Conservation (phyloP, 495 filamentous ascomycete genomes). For the Platismatia glauca region DNA sequence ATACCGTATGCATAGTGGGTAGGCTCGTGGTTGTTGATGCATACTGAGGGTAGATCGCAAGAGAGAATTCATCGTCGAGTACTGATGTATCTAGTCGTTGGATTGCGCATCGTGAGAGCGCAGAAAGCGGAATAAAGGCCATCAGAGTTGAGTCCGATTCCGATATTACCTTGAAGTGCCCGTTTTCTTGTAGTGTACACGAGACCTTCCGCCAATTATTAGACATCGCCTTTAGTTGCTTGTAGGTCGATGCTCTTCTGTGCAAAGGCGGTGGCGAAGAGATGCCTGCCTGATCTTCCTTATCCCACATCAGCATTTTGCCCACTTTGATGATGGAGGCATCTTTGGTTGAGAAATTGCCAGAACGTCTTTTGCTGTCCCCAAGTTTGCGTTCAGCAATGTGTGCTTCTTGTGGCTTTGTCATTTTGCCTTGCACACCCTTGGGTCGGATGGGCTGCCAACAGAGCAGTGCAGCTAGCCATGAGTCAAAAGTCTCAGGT, state of each 20-base stretch:
- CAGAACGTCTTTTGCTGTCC: conserved; percentile 52
- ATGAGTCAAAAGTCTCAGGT: conserved; percentile 71
- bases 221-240: conserved; percentile 46
- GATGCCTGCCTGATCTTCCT: conserved; percentile 37
- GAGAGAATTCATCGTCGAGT: conserved; percentile 85
- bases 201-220: conserved; percentile 77
- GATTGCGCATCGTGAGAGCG: conserved; percentile 79
- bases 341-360: conserved; percentile 56
- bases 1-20: conserved; percentile 62
- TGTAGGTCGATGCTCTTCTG: conserved; percentile 42
- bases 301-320: conserved; percentile 85
- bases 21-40: conserved; percentile 54
- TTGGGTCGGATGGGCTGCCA: conserved; percentile 86
- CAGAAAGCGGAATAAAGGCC: conserved; percentile 77
- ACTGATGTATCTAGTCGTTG: conserved; percentile 88
- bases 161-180: conserved; percentile 81
- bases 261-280: conserved; percentile 32
- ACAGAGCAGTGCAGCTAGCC: conserved; percentile 86
- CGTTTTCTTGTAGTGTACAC: conserved; percentile 91
- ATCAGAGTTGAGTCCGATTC: conserved; percentile 73
- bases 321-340: conserved; percentile 94
- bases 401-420: conserved; percentile 49
- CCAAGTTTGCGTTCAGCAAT: conserved; percentile 42
- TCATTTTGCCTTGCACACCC: conserved; percentile 64
- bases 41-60: conserved; percentile 84